Base-by-base conservation (phyloP, 176 grass and related monocot species). In the Phyllostachys edulis region DNA sequence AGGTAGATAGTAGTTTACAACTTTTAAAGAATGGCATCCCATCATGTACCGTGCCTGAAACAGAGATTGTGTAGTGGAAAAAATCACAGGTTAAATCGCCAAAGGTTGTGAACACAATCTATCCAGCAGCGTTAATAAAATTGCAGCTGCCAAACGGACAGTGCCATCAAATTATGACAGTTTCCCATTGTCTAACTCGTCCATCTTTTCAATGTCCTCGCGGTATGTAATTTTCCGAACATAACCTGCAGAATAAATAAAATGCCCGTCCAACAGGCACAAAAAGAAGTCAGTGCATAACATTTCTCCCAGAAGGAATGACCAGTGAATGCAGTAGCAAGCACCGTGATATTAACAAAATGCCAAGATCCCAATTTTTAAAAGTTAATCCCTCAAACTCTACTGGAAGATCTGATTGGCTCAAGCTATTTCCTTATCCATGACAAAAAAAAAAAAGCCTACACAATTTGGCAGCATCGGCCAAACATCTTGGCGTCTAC, bases 211-310 rank as follows among this genome's bases (percentile, higher is more conserved):
- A 16, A 89, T 84, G 29, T 92, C 91, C 71, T 90, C 84, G 10
- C 90, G 78, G 26, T 20, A 89, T 75, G 93, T 99, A 74, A 96
- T 94, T 91, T 99, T 99, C 88, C 89, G 86, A 18, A 99, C 97
- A 81, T 94, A 99, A 61, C 97, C 93, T 99, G 51, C 85, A 90
- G 36, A 89, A 85, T 12, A 51, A 83, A 87, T 51, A 85, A 85
- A 54, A 70, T 49, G 65, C 69, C 75, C 50, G 0, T 50, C 15
- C 66, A 23, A 79, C 4, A 67, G n/a, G 61, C 21, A 73, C 50
- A 60, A 50, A 27, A 85, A 46, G 13, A 81, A 77, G 78, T 91
- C 46, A 85, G 78, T 4, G 6, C 13, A 40, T 67, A 66, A 42
- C 46, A 64, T 40, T 32, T 60, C 26, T 4, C 0, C 17, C 10